Percentiles rank a stretch among this genome's conserved stretches.
These are phyloP conservation scores for Botrytis tulipae DNA, from an alignment of 2,329 filamentous ascomycete genomes.

Conservation along the genomic window DNA sequence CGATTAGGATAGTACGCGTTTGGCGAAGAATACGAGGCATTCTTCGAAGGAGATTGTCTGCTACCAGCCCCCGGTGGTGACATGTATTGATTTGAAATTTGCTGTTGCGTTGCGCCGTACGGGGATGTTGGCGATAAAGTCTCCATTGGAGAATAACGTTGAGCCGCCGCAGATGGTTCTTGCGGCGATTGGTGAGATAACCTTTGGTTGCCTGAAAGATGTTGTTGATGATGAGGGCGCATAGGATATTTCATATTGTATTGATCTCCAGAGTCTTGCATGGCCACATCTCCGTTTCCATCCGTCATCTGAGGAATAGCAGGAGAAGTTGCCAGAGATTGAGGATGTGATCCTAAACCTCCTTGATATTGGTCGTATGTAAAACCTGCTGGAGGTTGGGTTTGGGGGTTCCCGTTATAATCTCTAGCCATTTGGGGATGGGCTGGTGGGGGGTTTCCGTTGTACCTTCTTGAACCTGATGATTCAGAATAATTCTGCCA, in stretches of 20 bases:
- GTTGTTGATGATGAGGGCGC: slow-evolving; percentile 74
- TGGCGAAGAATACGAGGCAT: slow-evolving; percentile 57
- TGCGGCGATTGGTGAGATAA: slow-evolving; percentile 68
- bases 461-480: slow-evolving; percentile 63
- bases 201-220: slow-evolving; percentile 52
- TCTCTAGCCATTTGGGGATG: slow-evolving; percentile 51
- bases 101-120: slow-evolving; percentile 64
- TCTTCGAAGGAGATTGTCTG: slow-evolving; percentile 77
- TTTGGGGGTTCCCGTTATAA: slow-evolving; percentile 42
- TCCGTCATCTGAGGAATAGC: slow-evolving; percentile 62
- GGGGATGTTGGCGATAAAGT: slow-evolving; percentile 76
- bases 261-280: slow-evolving; percentile 84
- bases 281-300: slow-evolving; percentile 72
- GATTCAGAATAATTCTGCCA: slow-evolving; percentile 69
- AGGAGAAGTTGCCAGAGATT: slow-evolving; percentile 58
- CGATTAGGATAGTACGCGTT: slow-evolving; percentile 55
- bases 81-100: slow-evolving; percentile 45
- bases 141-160: slow-evolving; percentile 97
- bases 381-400: slow-evolving; percentile 57
- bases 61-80: slow-evolving; percentile 47
- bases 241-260: slow-evolving; percentile 82
- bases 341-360: slow-evolving; percentile 43
- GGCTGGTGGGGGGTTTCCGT: slow-evolving; percentile 47
- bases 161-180: slow-evolving; percentile 77
- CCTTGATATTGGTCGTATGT: slow-evolving; percentile 68